Conservation (phyloP, 139 green algal species). For the Picochlorum costavermella region DNA sequence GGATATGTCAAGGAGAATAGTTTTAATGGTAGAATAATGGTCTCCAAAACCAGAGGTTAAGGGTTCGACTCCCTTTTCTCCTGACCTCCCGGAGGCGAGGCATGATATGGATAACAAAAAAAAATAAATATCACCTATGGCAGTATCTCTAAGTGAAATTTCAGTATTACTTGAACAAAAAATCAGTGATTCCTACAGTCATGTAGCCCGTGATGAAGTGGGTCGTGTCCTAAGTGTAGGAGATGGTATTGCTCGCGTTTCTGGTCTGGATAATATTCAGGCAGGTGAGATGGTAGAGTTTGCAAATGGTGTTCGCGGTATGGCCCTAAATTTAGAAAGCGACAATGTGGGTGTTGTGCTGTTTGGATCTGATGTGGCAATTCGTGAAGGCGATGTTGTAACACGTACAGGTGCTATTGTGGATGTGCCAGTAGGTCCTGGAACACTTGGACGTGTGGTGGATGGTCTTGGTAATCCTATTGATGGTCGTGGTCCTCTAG, state of each 20-base stretch:
- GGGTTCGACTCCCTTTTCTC: conserved; percentile 32
- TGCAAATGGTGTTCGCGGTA: conserved; percentile 70
- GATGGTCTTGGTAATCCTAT: conserved; percentile 80
- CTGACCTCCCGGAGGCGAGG: conserved; percentile 8
- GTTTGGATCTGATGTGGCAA: conserved; percentile 71
- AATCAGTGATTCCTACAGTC: conserved; percentile 41
- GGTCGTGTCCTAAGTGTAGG: conserved; percentile 79
- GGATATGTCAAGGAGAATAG: conserved; percentile 17
- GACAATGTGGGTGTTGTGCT: conserved; percentile 89
- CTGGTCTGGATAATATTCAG: conserved; percentile 76
- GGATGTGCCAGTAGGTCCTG: conserved; percentile 76
- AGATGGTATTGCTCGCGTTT: conserved; percentile 87
- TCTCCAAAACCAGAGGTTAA: conserved; percentile 28
- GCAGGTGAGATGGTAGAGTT: conserved; percentile 90
- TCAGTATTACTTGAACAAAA: conserved; percentile 46
- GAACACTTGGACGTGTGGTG: conserved; percentile 74
- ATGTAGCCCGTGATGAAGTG: conserved; percentile 52
- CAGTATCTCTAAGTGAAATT: conserved; percentile 44
- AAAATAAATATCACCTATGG: conserved; percentile 28
- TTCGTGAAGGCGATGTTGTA: conserved; percentile 74
- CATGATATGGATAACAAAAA: conserved; percentile 19
- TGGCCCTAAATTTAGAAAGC: conserved; percentile 85
- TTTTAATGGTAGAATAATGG: conserved; percentile 38
- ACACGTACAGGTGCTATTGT: conserved; percentile 85
- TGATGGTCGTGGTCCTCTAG: conserved; percentile 74